These are phyloP conservation scores for Dactylella cylindrospora DNA, from an alignment of 2,329 filamentous ascomycete genomes.

Conservation along the genomic window DNA sequence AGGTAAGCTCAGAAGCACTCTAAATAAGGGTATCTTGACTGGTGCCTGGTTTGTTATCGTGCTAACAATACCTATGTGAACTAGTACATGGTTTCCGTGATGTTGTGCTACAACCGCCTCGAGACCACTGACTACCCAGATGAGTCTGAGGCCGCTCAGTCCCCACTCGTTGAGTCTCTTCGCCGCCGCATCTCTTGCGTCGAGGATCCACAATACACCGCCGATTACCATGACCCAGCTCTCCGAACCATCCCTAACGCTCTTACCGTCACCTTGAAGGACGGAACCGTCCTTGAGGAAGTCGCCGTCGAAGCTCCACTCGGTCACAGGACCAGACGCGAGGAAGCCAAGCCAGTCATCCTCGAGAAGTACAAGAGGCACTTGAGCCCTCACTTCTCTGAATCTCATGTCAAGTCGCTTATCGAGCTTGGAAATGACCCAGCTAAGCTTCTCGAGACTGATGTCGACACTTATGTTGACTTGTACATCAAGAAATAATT, in stretches of 20 bases:
- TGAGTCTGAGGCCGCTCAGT: constrained; percentile 86
- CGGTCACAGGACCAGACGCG: constrained; percentile 83
- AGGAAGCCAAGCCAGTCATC: constrained; percentile 98
- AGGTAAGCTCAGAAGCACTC: constrained; percentile 57
- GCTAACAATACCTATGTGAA: background rate
- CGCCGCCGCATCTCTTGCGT: constrained; percentile 93
- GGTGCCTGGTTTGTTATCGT: too few relatives aligned
- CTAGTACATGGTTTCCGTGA: constrained; percentile 89
- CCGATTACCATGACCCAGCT: constrained; percentile 89
- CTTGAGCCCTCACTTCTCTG: constrained; percentile 76
- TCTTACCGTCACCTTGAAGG: constrained; percentile 88
- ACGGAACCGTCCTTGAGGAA: constrained; percentile 88
- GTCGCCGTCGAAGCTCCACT: constrained; percentile 91
- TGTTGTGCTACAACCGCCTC: constrained; percentile 93
- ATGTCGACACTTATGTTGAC: constrained; percentile 92
- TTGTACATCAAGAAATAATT: constrained; percentile 62
- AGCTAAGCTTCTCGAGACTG: constrained; percentile 73
- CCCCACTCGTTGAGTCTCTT: constrained; percentile 83
- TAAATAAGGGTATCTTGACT: constrained; percentile 46
- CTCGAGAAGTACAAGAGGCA: constrained; percentile 94
- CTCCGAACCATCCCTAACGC: constrained; percentile 98
- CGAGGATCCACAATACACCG: constrained; percentile 91
- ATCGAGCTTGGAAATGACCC: constrained; percentile 75
- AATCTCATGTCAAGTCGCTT: constrained; percentile 76
- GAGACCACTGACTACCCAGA: constrained; percentile 93